Evolutionary conservation across 768 basidiomycete species (phyloP), one percentile per base, ranked within the genome.

Genomic region (Termitomyces sp.): DNA sequence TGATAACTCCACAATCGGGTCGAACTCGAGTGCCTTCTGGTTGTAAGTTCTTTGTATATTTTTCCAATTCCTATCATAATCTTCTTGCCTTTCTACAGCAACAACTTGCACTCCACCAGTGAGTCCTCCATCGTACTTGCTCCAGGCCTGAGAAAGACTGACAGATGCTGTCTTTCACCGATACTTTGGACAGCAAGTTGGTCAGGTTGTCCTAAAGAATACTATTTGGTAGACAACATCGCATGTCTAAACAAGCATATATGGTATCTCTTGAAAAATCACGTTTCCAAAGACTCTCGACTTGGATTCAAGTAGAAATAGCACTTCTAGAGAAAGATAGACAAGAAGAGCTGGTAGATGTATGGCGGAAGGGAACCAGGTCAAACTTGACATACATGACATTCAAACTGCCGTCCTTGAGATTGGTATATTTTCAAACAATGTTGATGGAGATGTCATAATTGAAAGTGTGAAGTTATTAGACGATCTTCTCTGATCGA

Each of bases 21-120:
- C 65, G 30, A 71, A 68, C 33, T 40, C 75, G 13, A 74, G 74
- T 20, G 69, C 76, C 47, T 85, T 85, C 76, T 85, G 83, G 83
- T 79, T 78, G 82, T 82, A 60, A 56, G 79, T 68, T 30, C n/a
- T 37, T 4, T 37, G 16, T 32, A 8, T 12, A 0, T 39, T 16
- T 26, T 3, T 13, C 22, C 13, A 10, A 49, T 30, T 53, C 18
- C 9, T 12, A 22, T 44, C 54, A 32, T 26, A 14, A 8, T 56
- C 20, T 49, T 6, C 45, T 36, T 46, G 12, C 5, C 33, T 32
- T 51, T 20, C 20, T 33, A 6, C 55, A 83, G 83, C n/a, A 82
- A 84, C 59, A 74, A 79, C 64, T 82, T 78, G 62, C 84, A 84
- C 56, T 80, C 83, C 14, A 75, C 75, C 46, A 77, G 83, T 82